Evolutionary conservation across 1,139 yeast genomes (phyloP), one percentile per base, ranked within the genome.

Genomic region (Keqinozyma sinolaborantium): DNA sequence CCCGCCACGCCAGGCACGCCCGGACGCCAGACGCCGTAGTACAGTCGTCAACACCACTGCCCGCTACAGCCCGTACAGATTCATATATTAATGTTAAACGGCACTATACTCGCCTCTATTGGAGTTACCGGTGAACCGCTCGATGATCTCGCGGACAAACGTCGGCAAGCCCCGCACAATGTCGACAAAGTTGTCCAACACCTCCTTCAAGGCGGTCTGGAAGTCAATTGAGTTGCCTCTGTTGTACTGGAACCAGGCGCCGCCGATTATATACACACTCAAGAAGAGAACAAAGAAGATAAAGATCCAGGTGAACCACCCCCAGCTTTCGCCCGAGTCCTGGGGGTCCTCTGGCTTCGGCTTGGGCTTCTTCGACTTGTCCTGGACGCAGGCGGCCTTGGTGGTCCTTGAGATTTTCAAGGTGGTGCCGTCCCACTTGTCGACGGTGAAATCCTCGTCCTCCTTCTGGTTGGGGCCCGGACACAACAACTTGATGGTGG

Each of bases 41-140:
- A n/a, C n/a, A n/a, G n/a, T n/a, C n/a, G n/a, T n/a, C n/a, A n/a
- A n/a, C n/a, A n/a, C n/a, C n/a, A n/a, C n/a, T n/a, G n/a, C n/a
- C n/a, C n/a, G n/a, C n/a, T n/a, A n/a, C n/a, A n/a, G n/a, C n/a
- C n/a, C n/a, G n/a, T n/a, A n/a, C n/a, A n/a, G 23, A 19, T 10
- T 19, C 23, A 19, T 9, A 19, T 9, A 19, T 9, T 20, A 5
- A 7, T 8, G 15, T 58, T 66, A 88, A 7, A 88, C 95, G 21
- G 97, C 97, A 53, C 94, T 82, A 55, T 88, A 88, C 20, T 95
- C 97, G 12, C 95, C 95, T 53, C 96, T 75, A 46, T 70, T 70
- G 29, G 69, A 56, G 40, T 69, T 64, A n/a, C 94, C 86, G 16
- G 87, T 73, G 40, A 90, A 67, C 44, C 81, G 85, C 36, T 75